Evolutionary conservation across 768 basidiomycete genomes (phyloP), one percentile per base, ranked within the genome.

Genomic region (Termitomyces sp.): DNA sequence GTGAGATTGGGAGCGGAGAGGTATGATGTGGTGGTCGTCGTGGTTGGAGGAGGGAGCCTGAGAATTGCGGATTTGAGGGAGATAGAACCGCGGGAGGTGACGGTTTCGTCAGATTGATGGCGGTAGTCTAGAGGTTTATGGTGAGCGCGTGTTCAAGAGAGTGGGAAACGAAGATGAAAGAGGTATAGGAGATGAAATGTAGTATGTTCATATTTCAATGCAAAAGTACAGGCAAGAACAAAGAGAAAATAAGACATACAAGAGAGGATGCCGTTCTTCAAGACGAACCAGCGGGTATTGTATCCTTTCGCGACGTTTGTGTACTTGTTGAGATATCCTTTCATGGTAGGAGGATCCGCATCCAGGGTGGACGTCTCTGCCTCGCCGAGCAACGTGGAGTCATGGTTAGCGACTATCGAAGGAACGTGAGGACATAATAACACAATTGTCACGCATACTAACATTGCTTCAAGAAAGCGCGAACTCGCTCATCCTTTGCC

Each of bases 281-380:
- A 80, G 0, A 96, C 92, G 67, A 98, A 96, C 93, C 94, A 97
- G 1, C 95, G 79, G 0, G 90, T 89, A 59, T 85, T 87, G 69
- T 94, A 96, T 0, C 95, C 95, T 64, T 85, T 87, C 0, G 93
- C 92, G 41, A 97, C 91, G 65, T 97, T 98, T 1, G 89, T 87
- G 68, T 95, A 97, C 70, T 98, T 98, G 71, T 91, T 93, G 20
- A 93, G 75, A 67, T 93, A 93, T 0, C 91, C 93, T 61, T 83
- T 86, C 57, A 92, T 71, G 3, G 78, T 70, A 0, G 88, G 86
- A 1, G 88, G 83, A 50, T 86, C 83, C 1, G 76, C 74, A 2
- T 42, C 48, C 7, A 15, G 16, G 20, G 68, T 52, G 76, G 73
- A 30, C 1, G 24, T 18, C 4, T 53, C 51, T 2, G 34, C 22